phyloP scores from a whole-genome alignment of 2,329 filamentous ascomycete genomes.

The Herpotrichia juniperi region DNA sequence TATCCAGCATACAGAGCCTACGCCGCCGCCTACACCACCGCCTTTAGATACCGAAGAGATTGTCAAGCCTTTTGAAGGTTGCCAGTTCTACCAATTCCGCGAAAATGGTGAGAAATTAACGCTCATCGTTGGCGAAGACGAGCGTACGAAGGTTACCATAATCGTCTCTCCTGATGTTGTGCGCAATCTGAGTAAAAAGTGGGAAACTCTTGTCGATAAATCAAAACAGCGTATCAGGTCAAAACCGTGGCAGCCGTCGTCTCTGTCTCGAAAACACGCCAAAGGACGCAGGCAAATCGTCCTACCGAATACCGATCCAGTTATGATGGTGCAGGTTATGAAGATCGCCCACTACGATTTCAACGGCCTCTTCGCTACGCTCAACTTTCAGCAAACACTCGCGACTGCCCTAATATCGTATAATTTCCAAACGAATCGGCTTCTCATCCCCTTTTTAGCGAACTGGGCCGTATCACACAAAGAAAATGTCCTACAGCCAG shows the following conservation, averaged over 20 bases:
- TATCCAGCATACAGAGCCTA: not conserved
- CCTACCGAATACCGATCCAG: constrained; percentile 37
- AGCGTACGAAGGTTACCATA: not conserved
- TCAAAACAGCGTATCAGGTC: not conserved
- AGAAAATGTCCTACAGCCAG: constrained; percentile 5
- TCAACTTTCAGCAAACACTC: constrained; percentile 30
- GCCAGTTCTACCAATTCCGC: not conserved
- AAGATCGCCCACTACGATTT: constrained; percentile 38
- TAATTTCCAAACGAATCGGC: constrained; percentile 29
- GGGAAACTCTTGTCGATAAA: constrained; percentile 1
- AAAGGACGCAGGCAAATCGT: constrained; percentile 18
- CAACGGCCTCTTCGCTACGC: constrained; percentile 4
- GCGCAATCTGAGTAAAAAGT: constrained; percentile 13
- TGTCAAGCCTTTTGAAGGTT: not conserved
- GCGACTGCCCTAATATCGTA: constrained; percentile 31
- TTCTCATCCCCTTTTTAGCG: constrained; percentile 15
- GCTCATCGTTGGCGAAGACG: not conserved
- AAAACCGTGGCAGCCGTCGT: not conserved
- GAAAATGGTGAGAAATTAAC: not conserved
- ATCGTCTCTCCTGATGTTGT: constrained; percentile 16
- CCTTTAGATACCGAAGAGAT: not conserved
- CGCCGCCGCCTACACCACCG: not conserved
- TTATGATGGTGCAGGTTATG: constrained; percentile 39
- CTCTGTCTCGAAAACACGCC: not conserved
- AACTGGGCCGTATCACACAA: constrained; percentile 19